Conservation (phyloP, 441 rosid species). For the Hura crepitans region DNA sequence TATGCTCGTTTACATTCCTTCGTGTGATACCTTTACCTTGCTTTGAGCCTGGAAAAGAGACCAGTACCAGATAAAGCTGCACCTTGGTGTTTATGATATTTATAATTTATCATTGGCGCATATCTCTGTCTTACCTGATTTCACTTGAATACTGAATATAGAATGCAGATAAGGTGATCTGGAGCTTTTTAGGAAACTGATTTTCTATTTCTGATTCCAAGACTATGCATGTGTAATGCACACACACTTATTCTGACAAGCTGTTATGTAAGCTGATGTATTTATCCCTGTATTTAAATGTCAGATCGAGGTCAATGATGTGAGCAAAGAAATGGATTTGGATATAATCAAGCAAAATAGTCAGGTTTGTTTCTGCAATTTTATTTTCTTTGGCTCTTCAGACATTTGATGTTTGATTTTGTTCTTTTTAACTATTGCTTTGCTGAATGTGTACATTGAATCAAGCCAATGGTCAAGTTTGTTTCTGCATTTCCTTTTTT, state of each 20-base stretch:
- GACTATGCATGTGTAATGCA: neutral
- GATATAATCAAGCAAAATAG: slow-evolving; percentile 96
- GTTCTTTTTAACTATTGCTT: too few species aligned
- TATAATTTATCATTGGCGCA: neutral
- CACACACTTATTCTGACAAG: neutral
- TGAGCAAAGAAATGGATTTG: slow-evolving; percentile 99
- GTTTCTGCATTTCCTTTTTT: too few species aligned
- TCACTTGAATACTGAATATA: neutral
- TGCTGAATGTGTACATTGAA: too few species aligned
- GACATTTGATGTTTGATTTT: slow-evolving; percentile 7
- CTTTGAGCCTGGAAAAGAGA: too few species aligned
- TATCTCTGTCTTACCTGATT: neutral
- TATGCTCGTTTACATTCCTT: neutral
- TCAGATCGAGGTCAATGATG: slow-evolving; percentile 97
- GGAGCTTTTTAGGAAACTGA: neutral
- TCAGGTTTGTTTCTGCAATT: slow-evolving; percentile 53
- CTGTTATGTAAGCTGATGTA: neutral
- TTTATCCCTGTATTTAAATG: slow-evolving; percentile 9
- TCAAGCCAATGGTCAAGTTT: too few species aligned
- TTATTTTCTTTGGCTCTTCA: slow-evolving; percentile 8
- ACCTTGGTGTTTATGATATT: neutral
- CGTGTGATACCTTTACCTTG: neutral
- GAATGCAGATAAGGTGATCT: neutral
- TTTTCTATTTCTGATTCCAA: neutral
- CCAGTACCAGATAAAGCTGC: neutral